Evolutionary conservation across 2,329 filamentous ascomycete genomes (phyloP), one percentile per base, ranked within the genome.

Genomic region (Rhytidhysteron rufulum): DNA sequence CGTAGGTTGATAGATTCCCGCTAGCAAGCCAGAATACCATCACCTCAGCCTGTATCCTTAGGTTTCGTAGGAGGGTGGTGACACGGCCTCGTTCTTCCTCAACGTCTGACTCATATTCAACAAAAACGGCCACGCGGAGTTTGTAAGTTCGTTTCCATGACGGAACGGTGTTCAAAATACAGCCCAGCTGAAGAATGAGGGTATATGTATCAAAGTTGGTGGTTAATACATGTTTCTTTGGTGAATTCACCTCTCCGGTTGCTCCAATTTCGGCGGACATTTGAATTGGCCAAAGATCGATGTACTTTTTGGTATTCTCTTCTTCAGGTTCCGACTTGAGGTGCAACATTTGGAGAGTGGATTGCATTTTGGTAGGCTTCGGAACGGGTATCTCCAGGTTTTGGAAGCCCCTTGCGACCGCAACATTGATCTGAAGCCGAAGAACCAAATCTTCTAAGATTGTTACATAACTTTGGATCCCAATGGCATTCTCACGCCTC

Each of bases 191-290:
- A 3, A 94, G 71, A 43, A 94, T 93, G n/a, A 94, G 71, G 0
- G 88, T 80, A 75, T 89, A 94, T 0, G 88, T 95, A 61, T 95
- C 88, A 60, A 95, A 94, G 50, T 95, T 95, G 0, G 86, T 93
- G 0, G 88, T 94, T 40, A 91, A 64, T 5, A 93, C 74, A 53
- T 80, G 81, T 45, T 75, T 69, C 44, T 75, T 77, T 9, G 49
- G 51, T 3, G 53, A 50, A 25, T 59, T 57, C 11, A 1, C 75
- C 76, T 48, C 59, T 4, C 57, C 55, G 11, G 39, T 81, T 1
- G 83, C 73, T 1, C 80, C 78, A 24, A 93, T 78, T 53, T 91
- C 86, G 1, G 88, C 88, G 5, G 88, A 91, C 87, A 95, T 95
- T 50, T 95, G 89, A 39, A 95, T 93, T 0, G 88, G 88, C 88